Conservation (phyloP, 2,329 filamentous ascomycete genomes). For the Coleophoma cylindrospora region DNA sequence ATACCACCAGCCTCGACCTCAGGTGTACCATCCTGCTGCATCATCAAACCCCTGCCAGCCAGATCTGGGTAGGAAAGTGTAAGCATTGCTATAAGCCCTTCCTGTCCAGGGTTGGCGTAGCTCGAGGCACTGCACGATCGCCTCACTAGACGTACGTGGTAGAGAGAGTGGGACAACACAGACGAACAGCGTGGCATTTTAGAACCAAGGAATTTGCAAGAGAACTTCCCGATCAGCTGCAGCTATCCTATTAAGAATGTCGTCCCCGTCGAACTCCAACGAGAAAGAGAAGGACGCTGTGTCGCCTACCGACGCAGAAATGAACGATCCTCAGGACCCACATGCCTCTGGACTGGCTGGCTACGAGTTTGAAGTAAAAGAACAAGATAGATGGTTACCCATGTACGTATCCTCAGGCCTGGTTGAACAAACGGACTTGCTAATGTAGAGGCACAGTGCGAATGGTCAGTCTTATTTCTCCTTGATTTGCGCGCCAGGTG, state of each 20-base stretch:
- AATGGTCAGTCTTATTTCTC: slow-evolving; percentile 77
- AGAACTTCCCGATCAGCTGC: slow-evolving; percentile 8
- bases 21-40: too few species aligned
- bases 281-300: slow-evolving; percentile 89
- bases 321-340: slow-evolving; percentile 81
- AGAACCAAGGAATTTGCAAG: slow-evolving; percentile 23
- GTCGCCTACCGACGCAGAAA: slow-evolving; percentile 87
- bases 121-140: slow-evolving; percentile 15
- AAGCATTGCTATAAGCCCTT: too few species aligned
- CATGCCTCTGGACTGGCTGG: slow-evolving; percentile 63
- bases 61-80: too few species aligned
- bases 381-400: slow-evolving; percentile 1
- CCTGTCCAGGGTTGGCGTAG: slow-evolving; percentile 1
- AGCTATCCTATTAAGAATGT: slow-evolving; percentile 88
- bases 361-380: slow-evolving; percentile 74
- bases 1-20: too few species aligned
- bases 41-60: too few species aligned
- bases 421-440: too few species aligned
- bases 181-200: slow-evolving; percentile 19
- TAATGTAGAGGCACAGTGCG: slow-evolving; percentile 38
- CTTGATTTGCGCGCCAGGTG: slow-evolving; percentile 44
- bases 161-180: slow-evolving; percentile 14
- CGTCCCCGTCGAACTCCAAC: slow-evolving; percentile 83
- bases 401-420: neutral
- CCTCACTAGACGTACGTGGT: slow-evolving; percentile 12